These are phyloP conservation scores for Tylopilus orsonianus DNA, from an alignment of 1,284 basidiomycete genomes.

Conservation along the genomic window DNA sequence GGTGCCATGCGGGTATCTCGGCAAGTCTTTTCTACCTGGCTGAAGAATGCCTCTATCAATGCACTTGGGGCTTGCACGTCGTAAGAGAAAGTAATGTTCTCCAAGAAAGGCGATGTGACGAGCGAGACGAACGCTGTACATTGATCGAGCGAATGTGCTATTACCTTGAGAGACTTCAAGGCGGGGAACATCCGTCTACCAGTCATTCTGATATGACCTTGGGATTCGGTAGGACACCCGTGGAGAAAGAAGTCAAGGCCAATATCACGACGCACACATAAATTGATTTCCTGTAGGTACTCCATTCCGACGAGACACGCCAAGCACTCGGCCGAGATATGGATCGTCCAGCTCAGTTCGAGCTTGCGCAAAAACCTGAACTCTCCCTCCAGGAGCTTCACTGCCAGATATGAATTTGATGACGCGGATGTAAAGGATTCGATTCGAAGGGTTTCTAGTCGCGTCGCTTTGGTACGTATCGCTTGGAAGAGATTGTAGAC, in stretches of 20 bases:
- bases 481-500: constrained; percentile 27
- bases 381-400: constrained; percentile 20
- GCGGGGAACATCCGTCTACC: constrained; percentile 18
- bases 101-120: constrained; percentile 24
- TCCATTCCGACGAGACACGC: constrained; percentile 21
- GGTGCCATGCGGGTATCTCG: neutral
- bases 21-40: constrained; percentile 20
- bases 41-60: constrained; percentile 29
- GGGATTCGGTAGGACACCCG: constrained; percentile 4
- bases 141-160: constrained; percentile 27
- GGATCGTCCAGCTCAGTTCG: constrained; percentile 24
- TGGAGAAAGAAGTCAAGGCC: constrained; percentile 16
- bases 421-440: constrained; percentile 26
- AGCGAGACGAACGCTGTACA: constrained; percentile 29
- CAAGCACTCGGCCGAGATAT: constrained; percentile 28
- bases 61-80: constrained; percentile 27
- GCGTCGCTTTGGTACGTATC: constrained; percentile 21
- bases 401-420: constrained; percentile 11
- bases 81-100: constrained; percentile 27
- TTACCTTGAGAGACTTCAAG: constrained; percentile 25
- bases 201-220: neutral
- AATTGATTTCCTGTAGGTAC: constrained; percentile 23
- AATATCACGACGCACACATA: constrained; percentile 24
- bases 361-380: constrained; percentile 26
- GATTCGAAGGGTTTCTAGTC: constrained; percentile 22